Evolutionary conservation across 352 stramenopile species (phyloP).

Genomic region (Lagenidium giganteum): DNA sequence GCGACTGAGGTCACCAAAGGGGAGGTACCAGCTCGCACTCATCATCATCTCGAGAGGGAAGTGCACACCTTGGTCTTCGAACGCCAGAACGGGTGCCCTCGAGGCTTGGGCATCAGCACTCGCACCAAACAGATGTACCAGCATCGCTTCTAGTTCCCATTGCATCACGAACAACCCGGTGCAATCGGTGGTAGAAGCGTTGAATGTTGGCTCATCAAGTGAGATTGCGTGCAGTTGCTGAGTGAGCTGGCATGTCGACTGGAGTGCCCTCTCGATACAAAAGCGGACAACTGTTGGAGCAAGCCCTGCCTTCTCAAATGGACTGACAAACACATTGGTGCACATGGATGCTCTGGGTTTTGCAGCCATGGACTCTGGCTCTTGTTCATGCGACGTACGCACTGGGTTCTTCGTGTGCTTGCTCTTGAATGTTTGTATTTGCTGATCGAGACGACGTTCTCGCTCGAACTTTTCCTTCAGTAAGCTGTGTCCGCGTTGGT

Average conservation of each 20-base stretch:
- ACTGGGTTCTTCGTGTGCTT: slow-evolving; percentile 1
- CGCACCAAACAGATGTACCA: slow-evolving; percentile 33
- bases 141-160: slow-evolving; percentile 42
- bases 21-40: slow-evolving; percentile 59
- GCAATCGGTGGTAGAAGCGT: too few species aligned
- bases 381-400: neutral
- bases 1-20: slow-evolving; percentile 39
- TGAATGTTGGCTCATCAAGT: slow-evolving; percentile 12
- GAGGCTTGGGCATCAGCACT: too few species aligned
- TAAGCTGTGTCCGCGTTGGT: neutral
- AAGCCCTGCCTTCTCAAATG: slow-evolving; percentile 32
- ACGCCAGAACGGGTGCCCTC: too few species aligned
- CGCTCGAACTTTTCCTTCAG: slow-evolving; percentile 29
- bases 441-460: slow-evolving; percentile 34
- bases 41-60: slow-evolving; percentile 24
- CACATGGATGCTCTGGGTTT: too few species aligned
- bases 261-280: slow-evolving; percentile 46
- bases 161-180: slow-evolving; percentile 51
- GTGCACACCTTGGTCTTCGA: too few species aligned
- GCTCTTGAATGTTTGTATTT: slow-evolving; percentile 25
- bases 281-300: slow-evolving; percentile 47
- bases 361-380: too few species aligned
- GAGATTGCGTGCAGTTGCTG: slow-evolving; percentile 30
- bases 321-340: too few species aligned
- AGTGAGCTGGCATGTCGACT: slow-evolving; percentile 31